Evolutionary conservation across 345 rosid species (phyloP).

Genomic region (Trapa bicornis): DNA sequence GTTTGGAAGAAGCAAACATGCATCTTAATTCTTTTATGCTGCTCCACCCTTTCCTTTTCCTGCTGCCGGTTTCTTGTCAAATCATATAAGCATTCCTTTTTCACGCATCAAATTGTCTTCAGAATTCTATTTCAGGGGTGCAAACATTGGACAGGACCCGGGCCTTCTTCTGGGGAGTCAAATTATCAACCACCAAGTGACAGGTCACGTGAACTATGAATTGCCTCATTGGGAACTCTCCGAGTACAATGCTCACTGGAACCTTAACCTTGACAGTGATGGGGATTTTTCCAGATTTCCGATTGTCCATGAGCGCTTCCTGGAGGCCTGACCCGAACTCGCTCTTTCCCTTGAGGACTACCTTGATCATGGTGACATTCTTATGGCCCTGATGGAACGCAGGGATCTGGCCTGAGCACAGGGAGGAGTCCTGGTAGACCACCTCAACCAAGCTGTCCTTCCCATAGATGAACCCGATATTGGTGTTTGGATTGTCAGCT

Average conservation of each 20-base stretch:
- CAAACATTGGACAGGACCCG: conserved; percentile 22
- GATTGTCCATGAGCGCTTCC: conserved; percentile 19
- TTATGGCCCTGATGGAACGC: conserved; percentile 25
- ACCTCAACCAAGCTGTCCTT: conserved; percentile 26
- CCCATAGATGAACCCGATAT: conserved; percentile 27
- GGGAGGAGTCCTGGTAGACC: conserved; percentile 12
- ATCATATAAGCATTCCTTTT: background rate
- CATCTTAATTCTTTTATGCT: conserved; percentile 2
- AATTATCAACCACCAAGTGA: conserved; percentile 33
- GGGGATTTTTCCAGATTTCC: conserved; percentile 29
- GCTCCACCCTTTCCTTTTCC: background rate
- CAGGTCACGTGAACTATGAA: conserved; percentile 23
- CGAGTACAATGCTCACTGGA: conserved; percentile 22
- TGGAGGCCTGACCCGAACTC: conserved; percentile 27
- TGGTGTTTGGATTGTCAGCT: conserved; percentile 29
- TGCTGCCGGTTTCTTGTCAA: background rate
- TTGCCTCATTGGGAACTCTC: conserved; percentile 16
- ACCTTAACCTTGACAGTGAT: conserved; percentile 25
- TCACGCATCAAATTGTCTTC: conserved; percentile 1
- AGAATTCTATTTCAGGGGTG: conserved; percentile 11
- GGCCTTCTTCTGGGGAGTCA: conserved; percentile 19
- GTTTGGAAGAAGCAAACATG: background rate
- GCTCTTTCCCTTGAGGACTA: conserved; percentile 27
- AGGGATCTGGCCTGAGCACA: conserved; percentile 38
- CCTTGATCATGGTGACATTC: conserved; percentile 17